phyloP scores from a whole-genome alignment of 306 rosid species.

The Aeschynomene evenia region DNA sequence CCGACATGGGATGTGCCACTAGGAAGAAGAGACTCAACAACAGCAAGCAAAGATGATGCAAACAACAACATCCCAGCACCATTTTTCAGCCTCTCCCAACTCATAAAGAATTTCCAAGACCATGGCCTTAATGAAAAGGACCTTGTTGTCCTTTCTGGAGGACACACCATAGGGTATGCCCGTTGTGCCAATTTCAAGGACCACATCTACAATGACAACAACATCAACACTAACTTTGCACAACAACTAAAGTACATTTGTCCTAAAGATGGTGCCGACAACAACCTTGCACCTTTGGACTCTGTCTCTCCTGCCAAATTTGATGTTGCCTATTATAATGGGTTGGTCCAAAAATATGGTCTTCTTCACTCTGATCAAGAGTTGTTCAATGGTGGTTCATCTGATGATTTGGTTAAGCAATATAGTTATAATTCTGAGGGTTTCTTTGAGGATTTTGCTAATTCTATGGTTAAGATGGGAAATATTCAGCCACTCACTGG shows the following conservation, averaged over 20 bases:
- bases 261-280: slow-evolving; percentile 24
- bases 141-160: slow-evolving; percentile 32
- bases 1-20: slow-evolving; percentile 28
- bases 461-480: slow-evolving; percentile 41
- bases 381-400: slow-evolving; percentile 30
- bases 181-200: background rate
- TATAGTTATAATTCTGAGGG: slow-evolving; percentile 1
- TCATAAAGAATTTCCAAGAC: slow-evolving; percentile 22
- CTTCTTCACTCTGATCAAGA: slow-evolving; percentile 42
- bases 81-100: slow-evolving; percentile 10
- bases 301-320: background rate
- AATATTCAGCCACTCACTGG: slow-evolving; percentile 41
- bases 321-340: slow-evolving; percentile 2
- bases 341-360: slow-evolving; percentile 12
- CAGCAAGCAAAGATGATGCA: slow-evolving; percentile 15
- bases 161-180: slow-evolving; percentile 35
- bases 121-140: slow-evolving; percentile 41
- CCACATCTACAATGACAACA: slow-evolving; percentile 26
- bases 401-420: slow-evolving; percentile 15
- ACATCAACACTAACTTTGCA: slow-evolving; percentile 13
- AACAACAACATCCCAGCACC: slow-evolving; percentile 27
- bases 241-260: slow-evolving; percentile 1
- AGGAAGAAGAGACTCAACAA: slow-evolving; percentile 46
- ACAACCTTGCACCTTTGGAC: slow-evolving; percentile 34
- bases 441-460: slow-evolving; percentile 21